phyloP scores from a whole-genome alignment of 108 stramenopile species.

The Mediolabrus comicus region DNA sequence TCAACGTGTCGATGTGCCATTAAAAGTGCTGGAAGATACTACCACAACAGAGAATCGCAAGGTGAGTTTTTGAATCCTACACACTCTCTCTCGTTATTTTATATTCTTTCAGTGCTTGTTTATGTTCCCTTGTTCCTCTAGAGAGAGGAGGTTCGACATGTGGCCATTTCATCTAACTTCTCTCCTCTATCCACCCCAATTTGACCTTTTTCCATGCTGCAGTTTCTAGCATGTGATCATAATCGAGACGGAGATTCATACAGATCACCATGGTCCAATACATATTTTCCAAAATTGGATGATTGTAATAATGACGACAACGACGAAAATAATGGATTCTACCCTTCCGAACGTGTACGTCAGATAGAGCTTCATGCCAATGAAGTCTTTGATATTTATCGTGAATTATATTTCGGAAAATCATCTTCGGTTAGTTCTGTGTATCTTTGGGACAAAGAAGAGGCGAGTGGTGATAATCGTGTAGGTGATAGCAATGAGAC shows the following conservation, averaged over 20 bases:
- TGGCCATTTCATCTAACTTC: too few relatives aligned
- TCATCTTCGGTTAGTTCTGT: slow-evolving; percentile 77
- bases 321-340: slow-evolving; percentile 10
- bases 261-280: slow-evolving; percentile 67
- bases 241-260: slow-evolving; percentile 49
- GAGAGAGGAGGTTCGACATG: too few relatives aligned
- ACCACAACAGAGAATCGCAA: not conserved
- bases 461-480: slow-evolving; percentile 9
- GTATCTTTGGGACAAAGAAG: slow-evolving; percentile 82
- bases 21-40: slow-evolving; percentile 7
- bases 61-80: too few relatives aligned
- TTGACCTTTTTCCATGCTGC: too few relatives aligned
- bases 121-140: too few relatives aligned
- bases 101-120: too few relatives aligned
- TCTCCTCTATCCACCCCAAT: not conserved
- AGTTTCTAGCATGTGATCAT: slow-evolving; percentile 47
- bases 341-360: slow-evolving; percentile 35
- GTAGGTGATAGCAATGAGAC: slow-evolving; percentile 24
- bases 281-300: slow-evolving; percentile 30
- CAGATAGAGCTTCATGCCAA: slow-evolving; percentile 68
- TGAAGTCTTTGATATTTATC: slow-evolving; percentile 92
- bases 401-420: slow-evolving; percentile 86
- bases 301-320: not conserved
- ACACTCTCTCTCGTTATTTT: too few relatives aligned
- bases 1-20: slow-evolving; percentile 8